These are phyloP conservation scores for Lactarius evosmus DNA, from an alignment of 768 basidiomycete species.

Conservation along the genomic window DNA sequence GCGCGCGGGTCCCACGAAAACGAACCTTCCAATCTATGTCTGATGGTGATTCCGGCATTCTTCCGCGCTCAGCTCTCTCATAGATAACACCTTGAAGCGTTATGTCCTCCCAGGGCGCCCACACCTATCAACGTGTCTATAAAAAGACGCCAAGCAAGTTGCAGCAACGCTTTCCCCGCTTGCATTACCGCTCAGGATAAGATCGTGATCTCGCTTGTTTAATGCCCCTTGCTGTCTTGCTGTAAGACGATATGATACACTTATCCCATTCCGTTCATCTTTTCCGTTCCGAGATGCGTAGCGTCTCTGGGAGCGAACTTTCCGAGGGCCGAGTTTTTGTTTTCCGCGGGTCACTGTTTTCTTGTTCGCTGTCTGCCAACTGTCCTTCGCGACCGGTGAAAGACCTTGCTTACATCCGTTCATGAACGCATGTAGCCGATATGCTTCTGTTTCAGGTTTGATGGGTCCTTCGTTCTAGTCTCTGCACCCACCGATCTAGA, in stretches of 20 bases:
- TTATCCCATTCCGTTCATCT: not conserved
- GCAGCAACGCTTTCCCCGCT: constrained; percentile 8
- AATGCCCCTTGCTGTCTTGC: not conserved
- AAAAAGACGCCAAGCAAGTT: not conserved
- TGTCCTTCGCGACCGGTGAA: not conserved
- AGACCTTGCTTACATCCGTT: not conserved
- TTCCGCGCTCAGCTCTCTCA: constrained; percentile 2
- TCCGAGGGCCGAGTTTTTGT: not conserved
- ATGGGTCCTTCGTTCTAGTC: not conserved
- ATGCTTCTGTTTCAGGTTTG: not conserved
- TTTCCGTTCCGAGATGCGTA: constrained; percentile 6
- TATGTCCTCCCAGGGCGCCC: not conserved
- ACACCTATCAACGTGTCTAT: constrained; percentile 2
- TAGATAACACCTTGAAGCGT: not conserved
- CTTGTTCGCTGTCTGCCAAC: not conserved
- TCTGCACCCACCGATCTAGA: not conserved
- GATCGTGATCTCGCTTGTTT: constrained; percentile 7
- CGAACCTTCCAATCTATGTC: not conserved
- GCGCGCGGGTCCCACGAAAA: not conserved
- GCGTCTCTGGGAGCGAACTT: not conserved
- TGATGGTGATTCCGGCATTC: not conserved
- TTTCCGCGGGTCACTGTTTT: not conserved
- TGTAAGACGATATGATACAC: not conserved
- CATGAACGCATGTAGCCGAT: not conserved
- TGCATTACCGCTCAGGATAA: not conserved